A percentile compares a stretch with the other conserved stretches of the same genome.
phyloP scores from a whole-genome alignment of 164 flowering plant species.

The Stephania japonica region DNA sequence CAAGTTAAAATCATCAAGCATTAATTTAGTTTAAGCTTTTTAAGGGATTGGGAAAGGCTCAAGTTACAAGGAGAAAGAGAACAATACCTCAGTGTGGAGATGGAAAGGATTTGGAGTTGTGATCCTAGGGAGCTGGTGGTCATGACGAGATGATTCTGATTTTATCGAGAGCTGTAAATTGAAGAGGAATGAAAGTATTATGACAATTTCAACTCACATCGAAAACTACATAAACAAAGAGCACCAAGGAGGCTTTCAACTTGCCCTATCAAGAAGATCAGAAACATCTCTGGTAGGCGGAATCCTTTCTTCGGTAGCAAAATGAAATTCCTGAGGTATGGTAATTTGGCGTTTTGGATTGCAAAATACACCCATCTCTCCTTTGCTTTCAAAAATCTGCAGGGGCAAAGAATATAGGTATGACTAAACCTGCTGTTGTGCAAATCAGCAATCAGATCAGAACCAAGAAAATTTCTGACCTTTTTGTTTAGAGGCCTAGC shows the following conservation, averaged over 20 bases:
- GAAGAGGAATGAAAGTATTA: not conserved
- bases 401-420: not conserved
- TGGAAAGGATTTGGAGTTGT: slow-evolving; percentile 86
- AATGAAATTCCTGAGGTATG: slow-evolving; percentile 81
- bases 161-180: slow-evolving; percentile 67
- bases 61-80: not conserved
- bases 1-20: slow-evolving; percentile 1
- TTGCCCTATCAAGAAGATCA: slow-evolving; percentile 83
- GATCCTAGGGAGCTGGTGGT: slow-evolving; percentile 46
- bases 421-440: not conserved
- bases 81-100: slow-evolving; percentile 71
- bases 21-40: not conserved
- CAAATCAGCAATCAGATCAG: not conserved
- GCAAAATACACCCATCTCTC: slow-evolving; percentile 68
- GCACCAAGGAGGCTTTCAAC: not conserved
- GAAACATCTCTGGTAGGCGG: slow-evolving; percentile 41
- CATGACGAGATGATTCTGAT: slow-evolving; percentile 51
- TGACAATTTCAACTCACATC: not conserved
- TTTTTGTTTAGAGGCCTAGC: slow-evolving; percentile 88
- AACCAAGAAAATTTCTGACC: slow-evolving; percentile 28
- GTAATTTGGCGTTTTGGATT: slow-evolving; percentile 65
- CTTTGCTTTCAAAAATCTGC: slow-evolving; percentile 92
- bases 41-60: not conserved
- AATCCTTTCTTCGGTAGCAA: slow-evolving; percentile 81
- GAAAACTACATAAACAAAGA: not conserved